A percentile compares a stretch with the other conserved stretches of the same genome.
Evolutionary conservation across 371 early-diverging fungal genomes (phyloP).

Genomic region (Mucor irregularis): DNA sequence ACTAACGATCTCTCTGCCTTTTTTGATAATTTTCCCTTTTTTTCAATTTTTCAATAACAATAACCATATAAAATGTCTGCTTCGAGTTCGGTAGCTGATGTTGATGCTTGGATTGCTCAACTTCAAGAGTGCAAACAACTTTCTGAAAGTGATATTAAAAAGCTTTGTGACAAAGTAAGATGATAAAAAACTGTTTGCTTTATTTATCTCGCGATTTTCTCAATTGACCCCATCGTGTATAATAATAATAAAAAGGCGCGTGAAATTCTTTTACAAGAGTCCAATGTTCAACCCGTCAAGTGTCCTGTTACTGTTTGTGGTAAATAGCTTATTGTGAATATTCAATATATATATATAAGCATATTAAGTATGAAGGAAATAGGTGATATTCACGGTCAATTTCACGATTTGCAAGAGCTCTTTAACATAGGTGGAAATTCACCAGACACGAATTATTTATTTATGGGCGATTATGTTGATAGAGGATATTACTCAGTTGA

Average conservation of each 20-base stretch:
- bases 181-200: background rate
- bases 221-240: too few relatives aligned
- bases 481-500: constrained; percentile 99
- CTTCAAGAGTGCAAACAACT: constrained; percentile 90
- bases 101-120: constrained; percentile 89
- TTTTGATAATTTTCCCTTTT: too few relatives aligned
- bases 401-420: constrained; percentile 97
- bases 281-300: constrained; percentile 93
- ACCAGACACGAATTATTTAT: constrained; percentile 96
- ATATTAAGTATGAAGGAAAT: background rate
- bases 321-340: constrained; percentile 10
- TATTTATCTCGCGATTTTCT: background rate
- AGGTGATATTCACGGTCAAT: constrained; percentile 98
- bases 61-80: constrained; percentile 35
- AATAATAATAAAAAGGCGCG: too few relatives aligned
- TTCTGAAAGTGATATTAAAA: constrained; percentile 91
- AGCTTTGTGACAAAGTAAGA: constrained; percentile 90
- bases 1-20: too few relatives aligned
- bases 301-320: constrained; percentile 98
- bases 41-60: background rate
- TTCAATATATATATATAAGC: background rate
- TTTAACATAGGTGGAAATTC: constrained; percentile 98
- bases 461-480: constrained; percentile 99
- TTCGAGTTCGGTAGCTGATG: constrained; percentile 49
- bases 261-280: constrained; percentile 91